Evolutionary conservation across 345 rosid species (phyloP), one percentile per base, ranked within the genome.

Genomic region (Capsella bursapastoris): DNA sequence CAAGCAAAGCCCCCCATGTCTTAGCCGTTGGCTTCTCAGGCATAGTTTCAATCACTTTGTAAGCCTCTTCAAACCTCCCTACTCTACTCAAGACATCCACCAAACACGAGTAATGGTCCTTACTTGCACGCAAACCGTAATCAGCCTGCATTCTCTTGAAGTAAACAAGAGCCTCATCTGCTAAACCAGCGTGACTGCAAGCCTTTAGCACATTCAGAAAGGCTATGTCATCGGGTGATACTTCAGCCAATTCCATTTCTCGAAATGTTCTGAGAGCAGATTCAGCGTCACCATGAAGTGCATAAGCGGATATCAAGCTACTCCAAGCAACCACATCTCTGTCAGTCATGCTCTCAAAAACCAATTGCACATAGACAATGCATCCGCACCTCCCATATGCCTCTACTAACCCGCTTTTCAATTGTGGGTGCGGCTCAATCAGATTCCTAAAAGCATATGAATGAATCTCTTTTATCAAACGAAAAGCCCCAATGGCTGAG

Each of bases 311-410:
- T 60, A 89, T 86, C 78, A 87, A 59, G 72, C 88, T 83, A 64
- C 87, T 87, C 92, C 90, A 89, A 11, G 88, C 87, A 67, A 89
- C 88, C 55, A 84, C 87, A 72, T 89, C 88, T 32, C 79, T 85
- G 43, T 82, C 83, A 14, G 34, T 18, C 85, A 86, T 52, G 8
- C 61, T 47, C 2, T 72, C 45, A 75, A 88, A 86, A 25, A 84
- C 85, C 31, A 45, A 63, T 11, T 70, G 29, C 27, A 86, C 88
- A 40, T 75, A 71, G 15, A 14, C 27, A 64, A 86, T 82, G 61
- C 77, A 73, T 52, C 90, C 88, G 8, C 87, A 84, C 44, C 82
- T 28, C 51, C 87, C 90, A n/a, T 88, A 88, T 2, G 92, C 86
- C 68, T 88, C 88, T 22, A 85, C 85, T 29, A 87, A 73, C 34